Base-by-base conservation (phyloP, 2,329 filamentous ascomycete genomes). In the Sarocladium oryzae region DNA sequence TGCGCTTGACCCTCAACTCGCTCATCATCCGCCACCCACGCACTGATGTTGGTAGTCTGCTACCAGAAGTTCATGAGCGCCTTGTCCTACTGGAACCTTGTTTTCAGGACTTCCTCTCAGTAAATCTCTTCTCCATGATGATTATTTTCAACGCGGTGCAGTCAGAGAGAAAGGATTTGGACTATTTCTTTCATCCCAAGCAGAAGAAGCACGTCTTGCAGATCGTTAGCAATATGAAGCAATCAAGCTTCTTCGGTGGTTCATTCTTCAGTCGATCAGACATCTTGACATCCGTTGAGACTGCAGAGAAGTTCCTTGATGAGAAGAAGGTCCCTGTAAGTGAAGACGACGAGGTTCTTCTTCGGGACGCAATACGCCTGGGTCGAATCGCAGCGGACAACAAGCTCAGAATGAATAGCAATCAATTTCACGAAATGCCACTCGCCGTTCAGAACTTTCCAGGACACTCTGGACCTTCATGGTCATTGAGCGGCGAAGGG, bases 111-210 rank as follows among this genome's bases (percentile, higher is more conserved):
- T 89, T 84, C 60, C 66, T 96, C 9, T 88, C 85, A 0, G 75
- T 91, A 23, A 96, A 96, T 57, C 69, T 95, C 1, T 96, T 96
- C 61, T 80, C 88, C 1, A 86, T 93, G 68, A 83, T 89, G 62
- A 81, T 96, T 43, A 84, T 88, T 2, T 85, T 89, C 57, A 97
- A 97, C 62, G 84, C 89, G 0, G 83, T 97, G 1, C 91, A 91
- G 21, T 96, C 90, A 4, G 88, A 96, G 61, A 76, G 91, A 10
- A 82, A 79, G 0, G 92, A 92, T 59, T 74, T 80, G 51, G 91
- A 96, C 63, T 96, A 96, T 62, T 85, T 97, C 56, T 96, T 96
- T 59, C 87, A 96, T 59, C 78, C 81, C 1, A 82, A 78, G 11
- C 91, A 91, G 58, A 72, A 79, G 26, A 85, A 82, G 55, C 76